These are phyloP conservation scores for Camellia granthamiana DNA, from an alignment of 148 eudicot species.

Conservation along the genomic window DNA sequence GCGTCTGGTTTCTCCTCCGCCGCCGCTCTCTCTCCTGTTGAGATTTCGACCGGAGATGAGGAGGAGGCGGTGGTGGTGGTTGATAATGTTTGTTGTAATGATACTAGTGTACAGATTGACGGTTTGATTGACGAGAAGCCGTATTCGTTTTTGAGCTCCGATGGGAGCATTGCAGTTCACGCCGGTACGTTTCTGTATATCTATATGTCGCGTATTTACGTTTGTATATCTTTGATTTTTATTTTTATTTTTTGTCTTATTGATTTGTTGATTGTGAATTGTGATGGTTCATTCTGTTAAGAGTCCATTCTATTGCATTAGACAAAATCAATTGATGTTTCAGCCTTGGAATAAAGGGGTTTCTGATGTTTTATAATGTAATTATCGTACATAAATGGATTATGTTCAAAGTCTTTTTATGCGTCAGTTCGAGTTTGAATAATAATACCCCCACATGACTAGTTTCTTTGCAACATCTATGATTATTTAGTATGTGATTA, in stretches of 20 bases:
- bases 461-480: not conserved
- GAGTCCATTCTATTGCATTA: not conserved
- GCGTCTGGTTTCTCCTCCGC: slow-evolving; percentile 29
- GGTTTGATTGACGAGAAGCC: slow-evolving; percentile 22
- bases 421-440: not conserved
- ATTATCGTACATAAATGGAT: not conserved
- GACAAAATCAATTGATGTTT: not conserved
- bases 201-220: not conserved
- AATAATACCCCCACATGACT: not conserved
- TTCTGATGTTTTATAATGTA: no score
- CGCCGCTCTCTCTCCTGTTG: slow-evolving; percentile 36
- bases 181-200: slow-evolving; percentile 48
- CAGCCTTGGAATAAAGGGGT: not conserved
- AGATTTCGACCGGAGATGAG: slow-evolving; percentile 20
- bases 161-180: slow-evolving; percentile 86
- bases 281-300: not conserved
- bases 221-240: not conserved
- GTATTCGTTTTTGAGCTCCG: slow-evolving; percentile 56
- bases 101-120: slow-evolving; percentile 32
- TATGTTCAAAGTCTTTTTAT: not conserved
- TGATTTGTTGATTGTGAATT: not conserved
- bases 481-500: not conserved
- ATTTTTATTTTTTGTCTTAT: not conserved
- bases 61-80: slow-evolving; percentile 32
- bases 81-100: slow-evolving; percentile 16